Evolutionary conservation across 352 stramenopile genomes (phyloP), one percentile per base, ranked within the genome.

Genomic region (Phytophthora foliorum): DNA sequence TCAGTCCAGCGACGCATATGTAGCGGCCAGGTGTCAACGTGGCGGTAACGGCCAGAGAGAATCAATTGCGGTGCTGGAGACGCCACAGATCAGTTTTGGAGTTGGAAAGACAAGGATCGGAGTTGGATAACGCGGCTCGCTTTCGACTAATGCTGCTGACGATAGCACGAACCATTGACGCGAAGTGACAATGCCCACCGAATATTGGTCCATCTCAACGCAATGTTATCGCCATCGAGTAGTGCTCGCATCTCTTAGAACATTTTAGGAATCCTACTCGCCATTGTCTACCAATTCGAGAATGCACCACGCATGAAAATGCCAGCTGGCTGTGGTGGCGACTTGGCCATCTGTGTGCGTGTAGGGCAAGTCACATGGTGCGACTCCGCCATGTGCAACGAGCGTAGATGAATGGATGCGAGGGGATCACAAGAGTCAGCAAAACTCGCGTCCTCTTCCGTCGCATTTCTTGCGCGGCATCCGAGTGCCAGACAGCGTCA

Each of bases 291-390:
- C 16, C 32, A n/a, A 13, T 46, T 13, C 41, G 24, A 67, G 31
- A 55, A 39, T 9, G 38, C 11, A 42, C 31, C 16, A 25, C 44
- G 34, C 50, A 22, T 36, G 44, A 52, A 64, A 63, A 61, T 50
- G 42, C 51, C 41, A 67, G 63, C 34, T 63, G 32, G 17, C 32
- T 17, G 32, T 44, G 19, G 24, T 75, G 67, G 67, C 61, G 62
- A 56, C 56, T 65, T 59, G 31, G 29, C 68, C 68, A 76, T 76
- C 65, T 76, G 68, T 54, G 54, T 13, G 57, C 44, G 67, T 56
- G 21, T 75, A 75, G 61, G 55, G 67, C 62, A 31, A 17, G 51
- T 60, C 34, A 61, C 36, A 65, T 65, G 61, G 59, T 51, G 29
- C 60, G 34, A 63, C 29, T 46, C 44, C 32, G 46, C 52, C 67